Evolutionary conservation across 768 basidiomycete species (phyloP), one percentile per base, ranked within the genome.

Genomic region (Tylopilus felleus): DNA sequence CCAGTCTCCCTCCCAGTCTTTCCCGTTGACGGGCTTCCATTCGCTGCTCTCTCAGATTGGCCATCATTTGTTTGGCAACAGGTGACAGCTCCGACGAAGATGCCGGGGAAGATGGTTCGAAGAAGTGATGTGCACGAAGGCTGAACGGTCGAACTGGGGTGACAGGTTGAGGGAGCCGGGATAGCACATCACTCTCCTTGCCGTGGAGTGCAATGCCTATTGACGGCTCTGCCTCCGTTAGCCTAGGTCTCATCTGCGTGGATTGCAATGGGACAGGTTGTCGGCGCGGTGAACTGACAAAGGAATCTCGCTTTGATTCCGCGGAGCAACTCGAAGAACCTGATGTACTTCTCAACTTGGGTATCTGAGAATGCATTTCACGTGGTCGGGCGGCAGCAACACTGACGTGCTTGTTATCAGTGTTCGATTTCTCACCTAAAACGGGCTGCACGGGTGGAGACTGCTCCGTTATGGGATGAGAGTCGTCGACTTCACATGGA

Each of bases 51-150:
- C 88, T 75, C 41, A 85, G 65, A 60, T 84, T 78, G 52, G 73
- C 71, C 88, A 90, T 90, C 62, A 90, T 76, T 64, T 84, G 77
- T 59, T 76, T 77, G 6, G 80, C 84, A 29, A 84, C 71, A 14
- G 86, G 86, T 19, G 88, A 90, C 47, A 91, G 72, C 57, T 90
- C 89, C 10, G 86, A 80, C 3, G 88, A 88, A 27, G 80, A 84
- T 22, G 85, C 79, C 21, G 88, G 86, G 2, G 86, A 88, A 4
- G 84, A 79, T 46, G 61, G 64, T 3, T 65, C 68, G 6, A 28
- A 49, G 29, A 69, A 48, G 28, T 71, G 54, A 5, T 65, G 58
- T 28, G 66, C 63, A 52, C 71, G 75, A 13, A 72, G 71, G 27
- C 67, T 65, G 7, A 80, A 78, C 10, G 76, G 74, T 43, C 73